These are phyloP conservation scores for Yamadazyma phyllophila DNA, from an alignment of 805 yeast genomes.

Conservation along the genomic window DNA sequence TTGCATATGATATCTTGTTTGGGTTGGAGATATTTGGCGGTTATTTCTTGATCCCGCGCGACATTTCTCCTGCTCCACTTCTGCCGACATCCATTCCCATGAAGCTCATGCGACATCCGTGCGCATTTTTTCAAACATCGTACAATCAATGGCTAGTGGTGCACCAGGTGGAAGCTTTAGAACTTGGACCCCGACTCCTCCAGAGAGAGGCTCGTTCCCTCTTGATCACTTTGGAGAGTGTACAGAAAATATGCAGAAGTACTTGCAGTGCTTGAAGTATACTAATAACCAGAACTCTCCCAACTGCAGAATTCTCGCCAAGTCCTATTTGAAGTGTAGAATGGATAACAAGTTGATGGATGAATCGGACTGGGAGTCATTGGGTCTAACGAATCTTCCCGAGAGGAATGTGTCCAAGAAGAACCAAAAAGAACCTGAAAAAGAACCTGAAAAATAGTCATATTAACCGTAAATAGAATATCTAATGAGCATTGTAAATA, in stretches of 20 bases:
- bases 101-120: not conserved
- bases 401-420: constrained; percentile 20
- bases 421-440: not conserved
- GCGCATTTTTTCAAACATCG: not conserved
- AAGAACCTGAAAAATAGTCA: not conserved
- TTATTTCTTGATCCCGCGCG: too few species aligned
- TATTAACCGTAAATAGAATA: not conserved
- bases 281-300: constrained; percentile 84
- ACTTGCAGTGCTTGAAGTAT: constrained; percentile 72
- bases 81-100: not conserved
- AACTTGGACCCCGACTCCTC: constrained; percentile 78
- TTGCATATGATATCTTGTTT: too few species aligned
- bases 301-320: constrained; percentile 85
- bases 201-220: constrained; percentile 95
- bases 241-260: constrained; percentile 66
- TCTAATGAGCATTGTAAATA: not conserved
- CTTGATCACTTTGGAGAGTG: constrained; percentile 88
- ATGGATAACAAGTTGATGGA: constrained; percentile 69
- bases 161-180: constrained; percentile 36
- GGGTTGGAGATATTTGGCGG: too few species aligned
- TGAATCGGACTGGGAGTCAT: constrained; percentile 40
- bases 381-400: constrained; percentile 42
- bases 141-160: constrained; percentile 32
- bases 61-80: too few species aligned
- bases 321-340: constrained; percentile 76